phyloP scores from a whole-genome alignment of 2,329 filamentous ascomycete genomes.

The Diplodia seriata region DNA sequence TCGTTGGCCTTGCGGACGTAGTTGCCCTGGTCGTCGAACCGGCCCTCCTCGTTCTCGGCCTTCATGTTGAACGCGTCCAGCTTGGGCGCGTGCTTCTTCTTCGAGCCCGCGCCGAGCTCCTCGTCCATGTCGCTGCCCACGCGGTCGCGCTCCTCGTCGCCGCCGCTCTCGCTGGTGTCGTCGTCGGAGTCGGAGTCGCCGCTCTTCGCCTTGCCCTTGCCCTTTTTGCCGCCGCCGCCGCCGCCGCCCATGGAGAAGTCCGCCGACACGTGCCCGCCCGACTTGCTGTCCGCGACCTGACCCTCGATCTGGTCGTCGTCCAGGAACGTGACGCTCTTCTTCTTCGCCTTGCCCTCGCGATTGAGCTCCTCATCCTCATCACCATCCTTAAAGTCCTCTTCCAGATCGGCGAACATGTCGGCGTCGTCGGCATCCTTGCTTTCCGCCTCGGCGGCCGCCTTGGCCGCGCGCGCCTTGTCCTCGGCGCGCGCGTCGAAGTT shows the following conservation, averaged over 20 bases:
- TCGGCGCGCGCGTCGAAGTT: constrained; percentile 80
- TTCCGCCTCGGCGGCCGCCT: constrained; percentile 48
- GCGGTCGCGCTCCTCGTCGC: constrained; percentile 71
- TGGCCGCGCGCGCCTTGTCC: constrained; percentile 59
- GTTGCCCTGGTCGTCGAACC: constrained; percentile 90
- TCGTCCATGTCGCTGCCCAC: constrained; percentile 76
- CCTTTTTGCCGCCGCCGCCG: constrained; percentile 53
- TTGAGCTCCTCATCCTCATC: constrained; percentile 62
- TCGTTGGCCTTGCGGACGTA: constrained; percentile 89
- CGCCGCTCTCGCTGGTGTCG: constrained; percentile 62
- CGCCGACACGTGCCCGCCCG: constrained; percentile 70
- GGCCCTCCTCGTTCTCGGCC: constrained; percentile 87
- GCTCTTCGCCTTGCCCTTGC: constrained; percentile 47
- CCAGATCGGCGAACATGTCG: constrained; percentile 84
- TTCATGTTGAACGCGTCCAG: constrained; percentile 96
- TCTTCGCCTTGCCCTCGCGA: constrained; percentile 61
- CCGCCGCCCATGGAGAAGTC: constrained; percentile 64
- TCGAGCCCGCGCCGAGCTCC: constrained; percentile 86
- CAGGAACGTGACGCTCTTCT: constrained; percentile 67
- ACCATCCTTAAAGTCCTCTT: constrained; percentile 64
- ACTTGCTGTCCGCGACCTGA: constrained; percentile 75
- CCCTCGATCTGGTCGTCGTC: constrained; percentile 75
- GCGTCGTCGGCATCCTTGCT: constrained; percentile 68
- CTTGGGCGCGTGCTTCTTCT: constrained; percentile 92
- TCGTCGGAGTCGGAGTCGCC: constrained; percentile 60